Evolutionary conservation across 305 asterid genomes (phyloP), one percentile per base, ranked within the genome.

Genomic region (Fraxinus baroniana): DNA sequence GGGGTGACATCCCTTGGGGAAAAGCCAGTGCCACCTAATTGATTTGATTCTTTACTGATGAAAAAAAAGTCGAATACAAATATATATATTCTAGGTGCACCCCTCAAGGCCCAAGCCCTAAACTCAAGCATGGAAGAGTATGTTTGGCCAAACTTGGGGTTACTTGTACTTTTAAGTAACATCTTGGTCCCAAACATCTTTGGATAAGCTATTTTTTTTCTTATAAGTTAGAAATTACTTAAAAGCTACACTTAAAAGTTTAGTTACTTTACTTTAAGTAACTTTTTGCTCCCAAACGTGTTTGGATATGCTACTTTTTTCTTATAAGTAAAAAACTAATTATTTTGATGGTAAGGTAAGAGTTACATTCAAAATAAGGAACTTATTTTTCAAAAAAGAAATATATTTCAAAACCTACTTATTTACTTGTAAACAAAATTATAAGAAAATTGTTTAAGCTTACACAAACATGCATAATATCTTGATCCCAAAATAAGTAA

Each of bases 1-100:
- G 99, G 99, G 4, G 99, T 95, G 71, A 94, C 97, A 83, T 94
- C 99, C 84, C 98, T 90, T 36, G 97, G 98, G 78, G 98, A 90
- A 82, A 86, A 95, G 78, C 99, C 99, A 79, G 99, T 95, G 84
- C 99, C 99, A 86, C 99, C 99, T 95, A 81, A 81, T 81, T 78
- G 76, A 71, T 81, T 74, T 84, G 57, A 75, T 79, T 70, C 37
- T 82, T 84, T 74, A 79, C 3, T 60, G 13, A 60, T 76, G 66
- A 44, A 84, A 84, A 74, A 78, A n/a, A 24, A 80, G 39, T 24
- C 20, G 57, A 81, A 49, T 52, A 64, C 35, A 60, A 68, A 39
- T 57, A 39, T 4, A 74, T 66, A 80, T 84, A 30, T 39, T 73
- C 79, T 22, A n/a, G 74, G 24, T 77, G 57, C 52, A 39, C 46